These are phyloP conservation scores for Fusarium sp. DNA, from an alignment of 2,329 filamentous ascomycete species.

Conservation along the genomic window DNA sequence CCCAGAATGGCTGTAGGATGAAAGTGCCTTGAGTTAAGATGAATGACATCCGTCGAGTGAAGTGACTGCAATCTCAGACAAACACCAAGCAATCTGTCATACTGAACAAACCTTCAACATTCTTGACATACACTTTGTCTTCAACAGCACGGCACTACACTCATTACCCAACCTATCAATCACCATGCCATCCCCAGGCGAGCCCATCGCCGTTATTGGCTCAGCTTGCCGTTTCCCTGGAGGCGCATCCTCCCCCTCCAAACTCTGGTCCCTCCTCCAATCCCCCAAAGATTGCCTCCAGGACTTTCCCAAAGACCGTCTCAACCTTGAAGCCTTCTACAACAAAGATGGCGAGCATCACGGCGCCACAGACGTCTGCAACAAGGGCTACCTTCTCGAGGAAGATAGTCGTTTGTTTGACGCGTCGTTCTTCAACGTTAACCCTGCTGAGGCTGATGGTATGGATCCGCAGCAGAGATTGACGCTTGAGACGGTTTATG, in stretches of 20 bases:
- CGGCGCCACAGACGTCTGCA: slow-evolving; percentile 42
- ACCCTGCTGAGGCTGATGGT: slow-evolving; percentile 47
- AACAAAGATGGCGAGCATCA: slow-evolving; percentile 37
- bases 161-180: neutral
- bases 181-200: neutral
- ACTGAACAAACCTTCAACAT: neutral
- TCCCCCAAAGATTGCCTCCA: neutral
- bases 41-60: neutral
- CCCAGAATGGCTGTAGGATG: neutral
- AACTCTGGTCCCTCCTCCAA: slow-evolving; percentile 29
- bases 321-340: slow-evolving; percentile 32
- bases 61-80: neutral
- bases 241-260: slow-evolving; percentile 9
- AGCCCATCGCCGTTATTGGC: slow-evolving; percentile 12
- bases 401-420: slow-evolving; percentile 48
- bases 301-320: slow-evolving; percentile 30
- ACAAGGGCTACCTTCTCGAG: slow-evolving; percentile 45
- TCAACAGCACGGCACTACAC: neutral
- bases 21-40: neutral
- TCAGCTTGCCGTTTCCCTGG: slow-evolving; percentile 32
- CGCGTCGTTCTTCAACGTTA: slow-evolving; percentile 51
- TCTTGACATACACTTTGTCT: neutral
- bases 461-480: slow-evolving; percentile 55
- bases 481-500: slow-evolving; percentile 52
- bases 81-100: neutral